Percentiles rank a stretch among this genome's conserved stretches.
Evolutionary conservation across 331 rosid genomes (phyloP).

Genomic region (Pyracantha coccinea): DNA sequence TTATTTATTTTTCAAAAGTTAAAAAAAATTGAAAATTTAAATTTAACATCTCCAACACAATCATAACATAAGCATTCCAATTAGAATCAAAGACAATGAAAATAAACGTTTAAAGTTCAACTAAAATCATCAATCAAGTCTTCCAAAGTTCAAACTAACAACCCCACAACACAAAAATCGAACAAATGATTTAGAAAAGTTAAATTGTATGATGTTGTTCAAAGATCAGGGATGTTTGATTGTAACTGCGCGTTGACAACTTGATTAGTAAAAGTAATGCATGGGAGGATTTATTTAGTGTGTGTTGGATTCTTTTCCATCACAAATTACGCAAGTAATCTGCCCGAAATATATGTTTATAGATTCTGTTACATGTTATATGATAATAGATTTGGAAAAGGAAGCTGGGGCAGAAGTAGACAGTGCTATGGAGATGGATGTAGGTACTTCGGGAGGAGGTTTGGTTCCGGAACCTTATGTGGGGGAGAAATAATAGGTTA

Average conservation of each 20-base stretch:
- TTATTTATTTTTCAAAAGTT: too few relatives aligned
- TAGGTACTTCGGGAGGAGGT: slow-evolving; percentile 35
- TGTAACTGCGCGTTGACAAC: too few relatives aligned
- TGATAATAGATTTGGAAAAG: slow-evolving; percentile 48
- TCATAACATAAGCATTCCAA: too few relatives aligned
- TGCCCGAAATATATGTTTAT: slow-evolving; percentile 10
- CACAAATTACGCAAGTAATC: neutral
- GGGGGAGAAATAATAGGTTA: too few relatives aligned
- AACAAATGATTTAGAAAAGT: too few relatives aligned
- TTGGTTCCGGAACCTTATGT: slow-evolving; percentile 49
- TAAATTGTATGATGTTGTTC: neutral
- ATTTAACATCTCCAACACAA: too few relatives aligned
- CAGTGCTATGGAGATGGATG: slow-evolving; percentile 27
- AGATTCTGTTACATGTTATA: slow-evolving; percentile 10
- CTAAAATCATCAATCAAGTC: too few relatives aligned
- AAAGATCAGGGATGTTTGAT: neutral
- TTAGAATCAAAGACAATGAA: too few relatives aligned
- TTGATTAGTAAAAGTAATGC: neutral
- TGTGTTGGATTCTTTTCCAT: neutral
- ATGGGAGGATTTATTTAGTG: neutral
- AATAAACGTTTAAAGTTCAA: too few relatives aligned
- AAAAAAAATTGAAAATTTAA: too few relatives aligned
- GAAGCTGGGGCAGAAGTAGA: slow-evolving; percentile 29
- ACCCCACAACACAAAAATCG: too few relatives aligned
- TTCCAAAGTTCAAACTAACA: too few relatives aligned